Conservation (phyloP, 495 filamentous ascomycete species). For the Tuber microsphaerosporum region DNA sequence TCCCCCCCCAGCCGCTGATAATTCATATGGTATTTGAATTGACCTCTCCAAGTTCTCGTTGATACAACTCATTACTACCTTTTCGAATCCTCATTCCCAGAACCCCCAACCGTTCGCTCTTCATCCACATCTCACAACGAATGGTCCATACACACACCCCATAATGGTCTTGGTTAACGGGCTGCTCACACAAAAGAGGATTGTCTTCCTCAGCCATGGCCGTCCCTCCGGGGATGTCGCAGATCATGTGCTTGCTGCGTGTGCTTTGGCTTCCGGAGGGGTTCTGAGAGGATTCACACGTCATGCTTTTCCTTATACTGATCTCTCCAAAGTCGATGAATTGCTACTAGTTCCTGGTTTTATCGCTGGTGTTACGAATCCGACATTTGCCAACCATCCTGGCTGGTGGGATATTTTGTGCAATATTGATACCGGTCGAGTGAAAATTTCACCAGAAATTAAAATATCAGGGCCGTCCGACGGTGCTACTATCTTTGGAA, state of each 20-base stretch:
- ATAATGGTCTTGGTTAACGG: slow-evolving; percentile 72
- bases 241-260: slow-evolving; percentile 88
- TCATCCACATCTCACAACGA: slow-evolving; percentile 89
- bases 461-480: slow-evolving; percentile 33
- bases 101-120: slow-evolving; percentile 77
- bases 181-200: slow-evolving; percentile 89
- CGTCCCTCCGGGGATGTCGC: slow-evolving; percentile 89
- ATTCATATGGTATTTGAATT: slow-evolving; percentile 10
- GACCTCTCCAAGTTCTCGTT: slow-evolving; percentile 60
- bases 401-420: slow-evolving; percentile 99
- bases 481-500: slow-evolving; percentile 24
- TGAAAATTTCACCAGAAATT: slow-evolving; percentile 65
- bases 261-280: slow-evolving; percentile 88
- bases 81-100: slow-evolving; percentile 69
- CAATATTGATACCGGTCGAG: slow-evolving; percentile 81
- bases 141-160: slow-evolving; percentile 69
- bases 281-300: slow-evolving; percentile 89
- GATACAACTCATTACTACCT: slow-evolving; percentile 92
- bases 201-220: slow-evolving; percentile 93
- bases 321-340: slow-evolving; percentile 95
- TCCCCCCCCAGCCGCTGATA: background rate
- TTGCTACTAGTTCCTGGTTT: slow-evolving; percentile 92
- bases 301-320: slow-evolving; percentile 98
- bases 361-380: slow-evolving; percentile 96
- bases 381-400: slow-evolving; percentile 84